These are phyloP conservation scores for Diatrype stigma DNA, from an alignment of 2,329 filamentous ascomycete species.

Conservation along the genomic window DNA sequence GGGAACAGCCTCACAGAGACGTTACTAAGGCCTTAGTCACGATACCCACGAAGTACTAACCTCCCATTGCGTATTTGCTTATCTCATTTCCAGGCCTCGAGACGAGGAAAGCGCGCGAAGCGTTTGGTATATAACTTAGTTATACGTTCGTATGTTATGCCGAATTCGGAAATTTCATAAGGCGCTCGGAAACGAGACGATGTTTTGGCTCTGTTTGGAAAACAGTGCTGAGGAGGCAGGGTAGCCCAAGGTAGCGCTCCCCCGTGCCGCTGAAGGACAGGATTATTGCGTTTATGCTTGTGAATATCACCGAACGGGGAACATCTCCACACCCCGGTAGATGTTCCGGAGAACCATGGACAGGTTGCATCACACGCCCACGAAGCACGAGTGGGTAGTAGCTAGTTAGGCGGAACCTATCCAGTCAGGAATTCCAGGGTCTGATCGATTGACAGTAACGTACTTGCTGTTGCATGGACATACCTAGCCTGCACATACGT, in stretches of 20 bases:
- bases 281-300: neutral
- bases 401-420: neutral
- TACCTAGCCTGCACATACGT: neutral
- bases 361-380: neutral
- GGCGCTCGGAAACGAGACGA: neutral
- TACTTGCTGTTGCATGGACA: too few relatives aligned
- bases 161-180: neutral
- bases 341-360: neutral
- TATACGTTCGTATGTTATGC: neutral
- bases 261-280: too few relatives aligned
- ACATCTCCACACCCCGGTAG: neutral
- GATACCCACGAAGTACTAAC: too few relatives aligned
- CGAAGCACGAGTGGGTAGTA: neutral
- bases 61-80: too few relatives aligned
- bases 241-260: too few relatives aligned
- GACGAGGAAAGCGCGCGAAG: neutral
- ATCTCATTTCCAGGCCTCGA: neutral
- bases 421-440: neutral
- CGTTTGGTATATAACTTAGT: neutral
- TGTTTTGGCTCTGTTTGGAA: neutral
- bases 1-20: too few relatives aligned
- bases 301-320: neutral
- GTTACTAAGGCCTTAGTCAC: too few relatives aligned
- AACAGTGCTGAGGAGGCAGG: neutral
- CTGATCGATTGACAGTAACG: neutral